Evolutionary conservation across 345 rosid genomes (phyloP).

Genomic region (Dipteronia sinensis): DNA sequence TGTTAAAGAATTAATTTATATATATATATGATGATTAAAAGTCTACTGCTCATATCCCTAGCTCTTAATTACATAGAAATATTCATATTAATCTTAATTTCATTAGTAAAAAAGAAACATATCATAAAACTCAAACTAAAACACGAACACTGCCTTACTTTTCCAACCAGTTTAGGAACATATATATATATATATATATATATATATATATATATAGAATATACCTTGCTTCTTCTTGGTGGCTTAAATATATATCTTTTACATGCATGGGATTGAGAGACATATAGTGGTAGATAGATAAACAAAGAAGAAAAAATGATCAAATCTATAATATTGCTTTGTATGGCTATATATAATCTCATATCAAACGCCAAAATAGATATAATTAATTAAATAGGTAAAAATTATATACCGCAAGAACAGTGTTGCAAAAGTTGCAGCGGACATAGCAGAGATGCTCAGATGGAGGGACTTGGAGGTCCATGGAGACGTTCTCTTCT

Average conservation of each 20-base stretch:
- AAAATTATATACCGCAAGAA: conserved; percentile 79
- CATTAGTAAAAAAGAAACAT: too few relatives aligned
- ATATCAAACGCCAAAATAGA: neutral
- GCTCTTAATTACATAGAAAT: too few relatives aligned
- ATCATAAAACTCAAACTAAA: neutral
- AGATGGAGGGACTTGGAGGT: conserved; percentile 53
- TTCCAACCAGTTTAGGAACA: neutral
- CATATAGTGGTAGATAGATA: too few relatives aligned
- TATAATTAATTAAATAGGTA: neutral
- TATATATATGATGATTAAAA: too few relatives aligned
- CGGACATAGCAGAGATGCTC: conserved; percentile 97
- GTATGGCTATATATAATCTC: neutral
- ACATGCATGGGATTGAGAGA: neutral
- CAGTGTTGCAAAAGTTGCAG: conserved; percentile 97
- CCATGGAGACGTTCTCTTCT: conserved; percentile 71
- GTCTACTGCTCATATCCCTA: too few relatives aligned
- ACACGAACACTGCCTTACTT: neutral
- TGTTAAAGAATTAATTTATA: too few relatives aligned
- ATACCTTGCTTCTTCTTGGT: neutral
- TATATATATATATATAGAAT: too few relatives aligned
- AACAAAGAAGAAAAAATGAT: neutral
- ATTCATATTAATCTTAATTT: too few relatives aligned
- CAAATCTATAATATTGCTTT: neutral
- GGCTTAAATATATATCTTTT: neutral
- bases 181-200: too few relatives aligned